Evolutionary conservation across 768 basidiomycete genomes (phyloP), one percentile per base, ranked within the genome.

Genomic region (Lactarius indigo): DNA sequence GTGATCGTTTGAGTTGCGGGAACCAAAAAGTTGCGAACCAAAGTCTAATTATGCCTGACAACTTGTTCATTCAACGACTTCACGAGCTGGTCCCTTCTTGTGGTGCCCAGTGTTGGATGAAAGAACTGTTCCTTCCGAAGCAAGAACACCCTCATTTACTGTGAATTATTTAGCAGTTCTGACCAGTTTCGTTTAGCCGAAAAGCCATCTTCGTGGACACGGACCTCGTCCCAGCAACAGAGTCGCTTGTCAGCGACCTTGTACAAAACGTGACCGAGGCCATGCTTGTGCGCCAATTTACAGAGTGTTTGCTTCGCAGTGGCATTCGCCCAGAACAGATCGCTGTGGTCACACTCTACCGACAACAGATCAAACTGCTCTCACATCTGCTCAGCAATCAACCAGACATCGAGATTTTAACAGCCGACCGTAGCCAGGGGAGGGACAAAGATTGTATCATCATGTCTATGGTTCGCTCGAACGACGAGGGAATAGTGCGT

Each of bases 121-220:
- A 84, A 50, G 75, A 78, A 30, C 72, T 96, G 3, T 73, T 90
- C 72, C 79, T 85, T 37, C 85, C 87, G 72, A 86, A 79, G 94
- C 90, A 57, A 68, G 50, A 83, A 70, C n/a, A n/a, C 17, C 23
- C 17, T 65, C 31, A 12, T 37, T 54, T n/a, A 28, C n/a, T 30
- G 55, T 20, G 7, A n/a, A 5, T 35, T 35, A 47, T 50, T 41
- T 50, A 37, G 41, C 62, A 37, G 31, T 66, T 35, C 30, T 59
- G 52, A 42, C 35, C 39, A 52, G 17, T 31, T 41, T 20, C 30
- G 13, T 39, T 2, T 56, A 96, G 95, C 30, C 88, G 88, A 69
- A 92, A 89, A 76, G 94, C 90, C 8, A 82, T 98, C 44, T 98
- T 99, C 70, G 86, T 98, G n/a, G 90, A 98, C 73, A 99, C 97